Percentiles rank a stretch among this genome's conserved stretches.
Evolutionary conservation across 2,329 filamentous ascomycete genomes (phyloP).

Genomic region (Apiospora marii): DNA sequence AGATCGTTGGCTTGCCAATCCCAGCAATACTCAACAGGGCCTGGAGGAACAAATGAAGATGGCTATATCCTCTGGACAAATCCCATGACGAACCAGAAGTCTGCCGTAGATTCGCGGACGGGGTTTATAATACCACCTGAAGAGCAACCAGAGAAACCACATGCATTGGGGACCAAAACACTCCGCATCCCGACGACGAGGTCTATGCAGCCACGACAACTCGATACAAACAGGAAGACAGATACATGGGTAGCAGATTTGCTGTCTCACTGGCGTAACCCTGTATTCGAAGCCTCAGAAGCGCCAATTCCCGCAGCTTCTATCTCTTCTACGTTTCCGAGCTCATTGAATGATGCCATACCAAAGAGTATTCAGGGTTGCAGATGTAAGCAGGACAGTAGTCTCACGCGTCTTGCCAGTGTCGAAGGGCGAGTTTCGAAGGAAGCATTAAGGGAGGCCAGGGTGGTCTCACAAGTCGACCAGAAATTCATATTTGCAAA

Average conservation of each 20-base stretch:
- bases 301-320: slow-evolving; percentile 52
- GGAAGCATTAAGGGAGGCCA: slow-evolving; percentile 62
- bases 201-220: not conserved
- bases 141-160: not conserved
- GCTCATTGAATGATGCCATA: not conserved
- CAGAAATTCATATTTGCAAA: slow-evolving; percentile 85
- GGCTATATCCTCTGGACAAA: slow-evolving; percentile 64
- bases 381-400: not conserved
- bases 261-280: slow-evolving; percentile 75
- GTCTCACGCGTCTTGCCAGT: slow-evolving; percentile 31
- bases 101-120: slow-evolving; percentile 62
- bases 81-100: slow-evolving; percentile 61
- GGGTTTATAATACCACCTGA: slow-evolving; percentile 50
- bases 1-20: not conserved
- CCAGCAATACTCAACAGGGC: not conserved
- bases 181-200: not conserved
- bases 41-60: not conserved
- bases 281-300: slow-evolving; percentile 68
- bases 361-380: not conserved
- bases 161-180: not conserved
- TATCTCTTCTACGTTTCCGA: slow-evolving; percentile 34
- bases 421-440: slow-evolving; percentile 66
- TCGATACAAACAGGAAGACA: not conserved
- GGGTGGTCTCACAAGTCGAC: slow-evolving; percentile 84
- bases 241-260: slow-evolving; percentile 67